Percentiles rank a stretch among this genome's conserved stretches.
phyloP scores from a whole-genome alignment of 805 yeast genomes.

The Sporopachydermia quercuum region DNA sequence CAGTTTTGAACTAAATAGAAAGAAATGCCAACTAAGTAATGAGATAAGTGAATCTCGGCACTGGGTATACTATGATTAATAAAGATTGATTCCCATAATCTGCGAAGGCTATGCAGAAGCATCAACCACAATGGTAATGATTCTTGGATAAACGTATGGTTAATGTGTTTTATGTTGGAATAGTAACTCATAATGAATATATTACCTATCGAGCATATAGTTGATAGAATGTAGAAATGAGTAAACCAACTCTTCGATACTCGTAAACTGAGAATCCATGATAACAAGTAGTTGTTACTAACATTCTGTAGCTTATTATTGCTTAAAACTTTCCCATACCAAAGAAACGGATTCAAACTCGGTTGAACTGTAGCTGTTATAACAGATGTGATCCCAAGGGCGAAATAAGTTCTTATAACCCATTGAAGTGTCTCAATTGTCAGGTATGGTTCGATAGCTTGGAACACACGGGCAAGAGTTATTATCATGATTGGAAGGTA shows the following conservation, averaged over 20 bases:
- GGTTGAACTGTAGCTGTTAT: constrained; percentile 6
- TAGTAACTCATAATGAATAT: neutral
- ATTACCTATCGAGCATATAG: neutral
- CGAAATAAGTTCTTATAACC: neutral
- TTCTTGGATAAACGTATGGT: neutral
- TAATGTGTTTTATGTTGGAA: neutral
- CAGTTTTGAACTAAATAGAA: constrained; percentile 24
- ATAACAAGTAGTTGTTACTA: neutral
- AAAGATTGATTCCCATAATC: constrained; percentile 32
- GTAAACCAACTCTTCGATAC: constrained; percentile 19
- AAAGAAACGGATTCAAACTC: constrained; percentile 10
- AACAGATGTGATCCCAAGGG: constrained; percentile 4
- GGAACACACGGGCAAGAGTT: too few relatives aligned
- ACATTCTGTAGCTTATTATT: neutral
- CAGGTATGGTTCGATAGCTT: neutral
- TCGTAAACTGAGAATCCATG: constrained; percentile 3
- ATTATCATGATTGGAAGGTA: too few relatives aligned
- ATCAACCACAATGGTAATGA: constrained; percentile 6
- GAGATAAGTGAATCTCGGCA: constrained; percentile 40
- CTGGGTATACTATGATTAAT: constrained; percentile 25
- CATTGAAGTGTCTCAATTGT: neutral
- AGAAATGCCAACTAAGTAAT: constrained; percentile 40
- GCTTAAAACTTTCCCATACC: constrained; percentile 17
- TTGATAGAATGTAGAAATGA: constrained; percentile 16
- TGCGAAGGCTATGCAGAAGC: constrained; percentile 30